Base-by-base conservation (phyloP, 176 grass and related monocot species). In the Areca catechu region DNA sequence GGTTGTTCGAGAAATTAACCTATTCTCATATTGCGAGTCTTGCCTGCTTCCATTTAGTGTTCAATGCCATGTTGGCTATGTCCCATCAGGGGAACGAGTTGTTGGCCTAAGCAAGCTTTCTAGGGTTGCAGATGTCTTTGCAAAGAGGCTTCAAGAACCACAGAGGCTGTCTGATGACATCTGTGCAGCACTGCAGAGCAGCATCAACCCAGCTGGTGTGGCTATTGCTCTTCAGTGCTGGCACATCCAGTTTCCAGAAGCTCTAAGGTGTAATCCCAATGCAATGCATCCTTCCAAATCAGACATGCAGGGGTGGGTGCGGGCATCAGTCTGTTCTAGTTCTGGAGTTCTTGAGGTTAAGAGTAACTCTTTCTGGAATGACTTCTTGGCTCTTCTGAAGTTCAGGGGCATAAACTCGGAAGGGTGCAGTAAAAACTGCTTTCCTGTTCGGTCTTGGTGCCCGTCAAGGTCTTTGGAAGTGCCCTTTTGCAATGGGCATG, bases 71-170 rank as follows among this genome's bases (percentile, higher is more conserved):
- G 81, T 98, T 71, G 89, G 94, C 10, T 98, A 98, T 76, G 75
- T 89, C 16, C 84, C 94, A 30, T 89, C 88, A 0, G 79, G 70
- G 51, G 77, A 80, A 72, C 75, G 81, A 51, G 88, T 98, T 19
- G 78, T 98, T 67, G 94, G 94, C 18, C 76, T 98, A 68, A 98
- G 94, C 81, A 98, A 98, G 70, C 84, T 98, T 56, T 89, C 94
- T 24, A 80, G 94, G 71, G 94, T 98, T 78, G 62, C 84, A 20
- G 94, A 98, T 34, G 75, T 93, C 49, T 98, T 92, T 16, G 80
- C 94, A 24, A 89, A 89, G 67, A 86, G 94, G 14, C 75, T 98
- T 72, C 94, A 98, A 67, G 80, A 83, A 53, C 94, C 94, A 71
- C 78, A 92, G 22, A 82, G 70, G 67, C 76, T 98, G 52, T 84